Evolutionary conservation across 2,329 filamentous ascomycete species (phyloP).

Genomic region (Talaromyces atroroseus): DNA sequence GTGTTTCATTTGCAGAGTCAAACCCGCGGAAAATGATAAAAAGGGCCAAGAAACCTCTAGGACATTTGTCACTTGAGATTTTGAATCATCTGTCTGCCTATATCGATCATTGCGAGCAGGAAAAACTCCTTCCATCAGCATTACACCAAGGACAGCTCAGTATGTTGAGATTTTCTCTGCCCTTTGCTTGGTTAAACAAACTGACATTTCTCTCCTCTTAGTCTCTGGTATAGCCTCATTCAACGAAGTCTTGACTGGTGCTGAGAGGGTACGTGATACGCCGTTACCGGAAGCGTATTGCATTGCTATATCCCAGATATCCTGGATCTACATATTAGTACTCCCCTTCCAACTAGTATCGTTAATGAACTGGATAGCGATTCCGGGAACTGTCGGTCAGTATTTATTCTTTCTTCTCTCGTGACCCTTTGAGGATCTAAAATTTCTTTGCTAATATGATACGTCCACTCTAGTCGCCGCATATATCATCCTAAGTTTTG

Average conservation of each 20-base stretch:
- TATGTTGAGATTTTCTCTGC: constrained; percentile 16
- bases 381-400: constrained; percentile 62
- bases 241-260: constrained; percentile 66
- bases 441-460: not conserved
- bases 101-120: constrained; percentile 54
- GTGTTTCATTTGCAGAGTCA: constrained; percentile 67
- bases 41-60: constrained; percentile 64
- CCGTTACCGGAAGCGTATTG: constrained; percentile 77
- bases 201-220: constrained; percentile 16
- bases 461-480: constrained; percentile 47
- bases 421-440: not conserved
- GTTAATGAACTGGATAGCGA: constrained; percentile 65
- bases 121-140: constrained; percentile 31
- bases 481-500: constrained; percentile 77
- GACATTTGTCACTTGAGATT: constrained; percentile 79
- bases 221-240: constrained; percentile 58
- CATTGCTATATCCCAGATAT: constrained; percentile 80
- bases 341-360: constrained; percentile 73
- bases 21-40: constrained; percentile 77
- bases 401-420: not conserved
- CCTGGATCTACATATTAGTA: constrained; percentile 74
- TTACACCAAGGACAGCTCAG: constrained; percentile 35
- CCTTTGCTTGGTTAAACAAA: not conserved
- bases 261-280: constrained; percentile 74
- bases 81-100: constrained; percentile 66